Percentiles rank a stretch among this genome's conserved stretches.
Conservation (phyloP, 306 rosid genomes). For the Bauhinia variegata region DNA sequence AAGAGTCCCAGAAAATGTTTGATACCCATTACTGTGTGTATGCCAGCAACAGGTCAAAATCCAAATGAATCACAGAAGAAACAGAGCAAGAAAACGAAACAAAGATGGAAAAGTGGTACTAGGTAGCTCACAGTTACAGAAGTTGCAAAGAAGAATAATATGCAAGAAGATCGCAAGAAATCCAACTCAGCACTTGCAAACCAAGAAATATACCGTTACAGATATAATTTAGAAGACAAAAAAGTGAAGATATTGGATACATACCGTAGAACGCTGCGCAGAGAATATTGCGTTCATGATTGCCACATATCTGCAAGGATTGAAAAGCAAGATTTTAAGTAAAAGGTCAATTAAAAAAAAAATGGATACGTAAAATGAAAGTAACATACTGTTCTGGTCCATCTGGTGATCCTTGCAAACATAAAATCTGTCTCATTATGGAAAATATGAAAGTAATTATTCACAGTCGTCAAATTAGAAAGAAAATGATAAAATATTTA, state of each 20-base stretch:
- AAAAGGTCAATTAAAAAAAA: slow-evolving; percentile 35
- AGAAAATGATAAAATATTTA: slow-evolving; percentile 2
- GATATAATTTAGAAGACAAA: background rate
- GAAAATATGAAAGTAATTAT: slow-evolving; percentile 32
- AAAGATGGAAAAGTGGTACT: background rate
- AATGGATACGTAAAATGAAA: slow-evolving; percentile 26
- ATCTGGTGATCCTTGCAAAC: slow-evolving; percentile 90
- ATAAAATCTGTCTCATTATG: slow-evolving; percentile 72
- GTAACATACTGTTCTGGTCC: slow-evolving; percentile 90
- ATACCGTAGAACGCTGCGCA: slow-evolving; percentile 83
- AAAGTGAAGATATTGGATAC: slow-evolving; percentile 25
- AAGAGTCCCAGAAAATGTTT: background rate
- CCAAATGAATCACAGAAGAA: slow-evolving; percentile 19
- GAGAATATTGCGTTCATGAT: slow-evolving; percentile 94
- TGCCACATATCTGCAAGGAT: slow-evolving; percentile 86
- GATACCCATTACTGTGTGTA: slow-evolving; percentile 7
- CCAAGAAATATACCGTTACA: background rate
- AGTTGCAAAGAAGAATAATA: background rate
- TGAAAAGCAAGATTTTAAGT: slow-evolving; percentile 18
- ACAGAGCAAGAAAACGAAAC: background rate
- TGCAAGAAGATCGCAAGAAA: background rate
- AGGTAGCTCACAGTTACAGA: background rate
- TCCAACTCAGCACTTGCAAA: background rate
- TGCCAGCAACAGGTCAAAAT: slow-evolving; percentile 19
- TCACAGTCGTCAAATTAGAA: slow-evolving; percentile 5